Evolutionary conservation across 176 grass and related monocot species (phyloP).

Genomic region (Carex parvula): DNA sequence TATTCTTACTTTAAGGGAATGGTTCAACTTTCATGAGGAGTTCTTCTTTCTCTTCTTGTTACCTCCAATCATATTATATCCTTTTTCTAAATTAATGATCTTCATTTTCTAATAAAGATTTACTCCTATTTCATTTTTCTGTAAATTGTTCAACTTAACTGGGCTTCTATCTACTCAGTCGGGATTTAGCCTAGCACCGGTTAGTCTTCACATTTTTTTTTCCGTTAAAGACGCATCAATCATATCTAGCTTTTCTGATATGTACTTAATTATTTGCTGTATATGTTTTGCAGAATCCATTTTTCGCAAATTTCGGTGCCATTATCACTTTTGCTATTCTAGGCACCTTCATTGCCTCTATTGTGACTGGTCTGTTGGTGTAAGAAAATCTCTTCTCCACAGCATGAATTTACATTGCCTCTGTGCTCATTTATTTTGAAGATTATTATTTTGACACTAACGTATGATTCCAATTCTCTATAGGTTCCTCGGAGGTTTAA

Average conservation of each 20-base stretch:
- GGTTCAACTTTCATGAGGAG: conserved; percentile 96
- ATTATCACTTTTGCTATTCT: conserved; percentile 92
- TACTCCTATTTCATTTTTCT: conserved; percentile 4
- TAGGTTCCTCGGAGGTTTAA: conserved; percentile 78
- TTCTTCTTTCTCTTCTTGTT: conserved; percentile 95
- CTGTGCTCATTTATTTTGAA: not conserved
- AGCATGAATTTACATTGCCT: conserved; percentile 16
- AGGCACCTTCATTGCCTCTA: conserved; percentile 84
- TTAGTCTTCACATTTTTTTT: conserved; percentile 44
- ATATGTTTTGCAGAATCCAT: conserved; percentile 58
- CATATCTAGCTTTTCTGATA: not conserved
- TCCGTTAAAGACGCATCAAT: not conserved
- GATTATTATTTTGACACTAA: not conserved
- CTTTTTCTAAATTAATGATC: conserved; percentile 21
- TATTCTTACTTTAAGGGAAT: conserved; percentile 49
- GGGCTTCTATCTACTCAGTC: conserved; percentile 55
- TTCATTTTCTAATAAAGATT: conserved; percentile 18
- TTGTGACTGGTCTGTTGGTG: conserved; percentile 79
- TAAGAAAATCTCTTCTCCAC: conserved; percentile 35
- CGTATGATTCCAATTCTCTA: conserved; percentile 18
- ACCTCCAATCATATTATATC: conserved; percentile 99
- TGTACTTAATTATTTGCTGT: not conserved
- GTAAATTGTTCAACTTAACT: conserved; percentile 65
- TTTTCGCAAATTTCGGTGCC: conserved; percentile 94
- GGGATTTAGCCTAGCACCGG: conserved; percentile 77